These are phyloP conservation scores for Xylaria acuta DNA, from an alignment of 495 filamentous ascomycete species.

Conservation along the genomic window DNA sequence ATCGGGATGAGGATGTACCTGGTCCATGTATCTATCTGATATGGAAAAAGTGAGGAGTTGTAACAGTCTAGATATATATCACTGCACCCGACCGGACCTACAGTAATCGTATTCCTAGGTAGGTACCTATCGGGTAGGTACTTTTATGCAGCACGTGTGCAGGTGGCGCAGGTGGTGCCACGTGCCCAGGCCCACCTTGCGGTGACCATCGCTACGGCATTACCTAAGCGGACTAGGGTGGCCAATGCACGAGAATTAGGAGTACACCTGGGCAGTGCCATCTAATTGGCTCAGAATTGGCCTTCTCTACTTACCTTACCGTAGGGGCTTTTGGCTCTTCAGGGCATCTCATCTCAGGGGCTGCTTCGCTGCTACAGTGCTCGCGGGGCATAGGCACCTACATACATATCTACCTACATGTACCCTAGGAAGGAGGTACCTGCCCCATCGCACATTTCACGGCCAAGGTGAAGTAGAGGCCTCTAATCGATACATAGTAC, in stretches of 20 bases:
- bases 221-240: neutral
- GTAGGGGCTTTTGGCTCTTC: neutral
- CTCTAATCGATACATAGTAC: conserved; percentile 12
- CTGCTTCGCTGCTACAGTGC: neutral
- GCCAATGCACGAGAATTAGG: neutral
- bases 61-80: neutral
- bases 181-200: neutral
- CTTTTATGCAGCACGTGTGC: neutral
- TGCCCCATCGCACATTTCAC: neutral
- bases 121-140: conserved; percentile 1
- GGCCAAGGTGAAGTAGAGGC: neutral
- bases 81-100: too few species aligned
- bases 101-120: too few species aligned
- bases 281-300: neutral
- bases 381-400: neutral
- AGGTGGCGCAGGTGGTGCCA: neutral
- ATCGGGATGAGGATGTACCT: too few species aligned
- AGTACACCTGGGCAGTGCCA: neutral
- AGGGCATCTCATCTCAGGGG: neutral
- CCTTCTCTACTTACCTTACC: too few species aligned
- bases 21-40: neutral
- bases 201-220: neutral
- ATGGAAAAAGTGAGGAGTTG: neutral
- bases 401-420: too few species aligned
- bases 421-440: neutral